Percentiles rank a stretch among this genome's conserved stretches.
These are phyloP conservation scores for Mucor mucedo DNA, from an alignment of 371 early-diverging fungal species.

Conservation along the genomic window DNA sequence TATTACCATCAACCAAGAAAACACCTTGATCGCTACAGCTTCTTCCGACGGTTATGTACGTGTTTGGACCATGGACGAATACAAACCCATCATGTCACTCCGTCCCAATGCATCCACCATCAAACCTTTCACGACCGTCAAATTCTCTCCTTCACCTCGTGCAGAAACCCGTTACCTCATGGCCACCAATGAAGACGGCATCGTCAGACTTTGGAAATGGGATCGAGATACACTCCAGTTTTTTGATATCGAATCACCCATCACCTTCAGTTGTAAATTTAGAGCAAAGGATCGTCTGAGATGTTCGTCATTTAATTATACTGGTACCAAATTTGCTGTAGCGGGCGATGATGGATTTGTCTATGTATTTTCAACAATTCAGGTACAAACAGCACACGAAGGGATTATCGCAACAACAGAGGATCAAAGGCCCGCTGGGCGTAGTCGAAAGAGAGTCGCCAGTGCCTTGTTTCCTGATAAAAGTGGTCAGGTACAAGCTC, in stretches of 20 bases:
- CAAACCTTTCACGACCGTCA: constrained; percentile 75
- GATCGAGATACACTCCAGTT: constrained; percentile 63
- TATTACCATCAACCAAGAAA: constrained; percentile 79
- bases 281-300: constrained; percentile 64
- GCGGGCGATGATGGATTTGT: constrained; percentile 84
- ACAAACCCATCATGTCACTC: constrained; percentile 71
- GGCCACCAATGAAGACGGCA: constrained; percentile 79
- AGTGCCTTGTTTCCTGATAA: constrained; percentile 47
- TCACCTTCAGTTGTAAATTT: constrained; percentile 68
- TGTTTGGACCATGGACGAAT: constrained; percentile 82
- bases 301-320: constrained; percentile 76
- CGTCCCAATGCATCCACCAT: constrained; percentile 41
- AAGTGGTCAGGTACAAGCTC: constrained; percentile 48
- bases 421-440: constrained; percentile 14
- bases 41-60: constrained; percentile 81
- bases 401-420: constrained; percentile 6
- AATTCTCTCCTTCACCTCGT: constrained; percentile 85
- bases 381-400: constrained; percentile 24
- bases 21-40: constrained; percentile 85
- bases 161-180: constrained; percentile 75
- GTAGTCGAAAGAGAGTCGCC: constrained; percentile 36
- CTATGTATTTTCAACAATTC: constrained; percentile 70
- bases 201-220: constrained; percentile 80
- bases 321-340: constrained; percentile 83
- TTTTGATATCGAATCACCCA: constrained; percentile 56